Percentiles rank a stretch among this genome's conserved stretches.
Conservation (phyloP, 108 stramenopile genomes). For the Fistulifera solaris region DNA sequence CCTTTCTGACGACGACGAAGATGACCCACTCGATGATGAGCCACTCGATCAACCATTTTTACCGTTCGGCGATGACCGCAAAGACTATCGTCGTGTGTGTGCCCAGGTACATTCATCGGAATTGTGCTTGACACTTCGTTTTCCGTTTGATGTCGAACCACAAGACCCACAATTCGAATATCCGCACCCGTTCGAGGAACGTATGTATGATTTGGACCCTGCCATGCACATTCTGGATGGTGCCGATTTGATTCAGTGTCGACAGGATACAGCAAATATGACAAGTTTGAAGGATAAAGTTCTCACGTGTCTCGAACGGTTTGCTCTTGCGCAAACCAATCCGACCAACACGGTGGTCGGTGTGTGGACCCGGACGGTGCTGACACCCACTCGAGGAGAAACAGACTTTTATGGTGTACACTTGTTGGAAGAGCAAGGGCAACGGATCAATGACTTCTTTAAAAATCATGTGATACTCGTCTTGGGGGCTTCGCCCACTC, state of each 20-base stretch:
- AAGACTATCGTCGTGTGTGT: too few species aligned
- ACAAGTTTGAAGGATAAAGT: not conserved
- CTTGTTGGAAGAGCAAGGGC: not conserved
- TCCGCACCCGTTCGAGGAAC: not conserved
- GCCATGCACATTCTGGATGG: not conserved
- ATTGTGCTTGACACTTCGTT: too few species aligned
- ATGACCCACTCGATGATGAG: not conserved
- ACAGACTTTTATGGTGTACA: too few species aligned
- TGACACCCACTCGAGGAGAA: too few species aligned
- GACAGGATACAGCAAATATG: not conserved
- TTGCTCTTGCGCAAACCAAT: too few species aligned
- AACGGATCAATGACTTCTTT: not conserved
- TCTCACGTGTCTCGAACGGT: too few species aligned
- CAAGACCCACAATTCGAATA: not conserved
- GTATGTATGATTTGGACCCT: conserved; percentile 1
- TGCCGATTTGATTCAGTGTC: not conserved
- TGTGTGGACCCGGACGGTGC: too few species aligned
- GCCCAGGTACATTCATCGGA: too few species aligned
- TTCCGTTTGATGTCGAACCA: too few species aligned
- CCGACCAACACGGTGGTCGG: too few species aligned
- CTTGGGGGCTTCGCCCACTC: conserved; percentile 5
- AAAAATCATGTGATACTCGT: not conserved
- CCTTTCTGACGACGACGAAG: not conserved
- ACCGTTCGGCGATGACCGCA: too few species aligned
- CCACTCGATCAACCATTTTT: too few species aligned